Base-by-base conservation (phyloP, 768 basidiomycete species). In the Russula olivacea region DNA sequence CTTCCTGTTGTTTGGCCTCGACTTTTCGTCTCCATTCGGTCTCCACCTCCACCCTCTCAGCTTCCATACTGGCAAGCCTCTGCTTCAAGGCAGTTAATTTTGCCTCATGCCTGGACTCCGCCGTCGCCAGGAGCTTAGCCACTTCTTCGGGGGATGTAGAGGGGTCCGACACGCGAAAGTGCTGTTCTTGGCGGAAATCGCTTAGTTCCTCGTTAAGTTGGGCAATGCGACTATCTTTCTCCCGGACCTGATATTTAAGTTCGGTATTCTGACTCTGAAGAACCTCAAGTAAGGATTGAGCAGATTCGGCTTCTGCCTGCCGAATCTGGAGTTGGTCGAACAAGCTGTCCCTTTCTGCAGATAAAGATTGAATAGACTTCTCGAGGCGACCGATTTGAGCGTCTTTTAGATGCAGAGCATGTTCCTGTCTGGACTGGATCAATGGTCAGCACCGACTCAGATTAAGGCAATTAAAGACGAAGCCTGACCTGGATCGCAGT, bases 21-120 rank as follows among this genome's bases (percentile, higher is more conserved):
- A 98, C 77, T 71, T 93, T 94, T 61, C 80, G 80, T 70, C 88
- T 89, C 91, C 94, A 96, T 65, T 91, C 88, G 28, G 89, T 87
- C 69, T 98, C 96, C 34, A 82, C 82, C 55, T 96, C 94, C 58
- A 81, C 86, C 43, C 93, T 81, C 72, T 98, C 97, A 68, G 81
- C 84, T 76, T 98, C 96, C 23, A 86, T 73, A 10, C 77, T 76
- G 5, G 76, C 70, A 28, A 97, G 73, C 58, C 83, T 83, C 65
- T 79, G 78, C 65, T 82, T 83, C 67, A 96, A 73, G 68, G 94
- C 92, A 1, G 83, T 76, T 8, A 97, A 73, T 68, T 83, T 88
- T 2, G 81, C 74, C 71, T 96, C 94, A 67, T 90, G 88, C 74
- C 86, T 88, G 32, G 79, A 78, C 73, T 92, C 89, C 0, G 87